phyloP scores from a whole-genome alignment of 306 rosid genomes.

The Crataegus laevigata region DNA sequence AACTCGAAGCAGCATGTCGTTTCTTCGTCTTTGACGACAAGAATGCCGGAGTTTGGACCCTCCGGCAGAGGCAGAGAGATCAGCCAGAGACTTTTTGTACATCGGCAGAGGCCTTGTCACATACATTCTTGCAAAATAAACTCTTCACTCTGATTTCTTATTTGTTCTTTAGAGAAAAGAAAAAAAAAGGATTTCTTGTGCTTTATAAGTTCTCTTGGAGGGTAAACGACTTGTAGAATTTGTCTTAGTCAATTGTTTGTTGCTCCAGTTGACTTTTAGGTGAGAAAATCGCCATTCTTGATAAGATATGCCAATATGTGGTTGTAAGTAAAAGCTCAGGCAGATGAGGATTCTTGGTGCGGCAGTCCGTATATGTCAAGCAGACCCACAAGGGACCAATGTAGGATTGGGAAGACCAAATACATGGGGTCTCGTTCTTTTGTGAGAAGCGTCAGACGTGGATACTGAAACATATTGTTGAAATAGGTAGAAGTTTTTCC shows the following conservation, averaged over 20 bases:
- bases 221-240: background rate
- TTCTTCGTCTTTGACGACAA: constrained; percentile 58
- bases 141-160: background rate
- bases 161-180: background rate
- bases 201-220: background rate
- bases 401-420: too few species aligned
- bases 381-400: too few species aligned
- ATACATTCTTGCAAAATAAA: constrained; percentile 17
- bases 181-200: background rate
- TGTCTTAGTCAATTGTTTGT: background rate
- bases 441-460: too few species aligned
- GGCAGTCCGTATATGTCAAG: too few species aligned
- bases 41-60: constrained; percentile 61
- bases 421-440: too few species aligned
- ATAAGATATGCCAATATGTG: constrained; percentile 1
- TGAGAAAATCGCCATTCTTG: background rate
- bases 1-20: constrained; percentile 39
- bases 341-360: too few species aligned
- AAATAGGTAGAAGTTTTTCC: too few species aligned
- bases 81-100: constrained; percentile 16
- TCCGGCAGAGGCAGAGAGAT: constrained; percentile 35
- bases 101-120: constrained; percentile 31
- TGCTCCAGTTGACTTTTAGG: background rate
- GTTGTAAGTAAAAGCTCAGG: too few species aligned
- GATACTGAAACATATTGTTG: too few species aligned